Conservation (phyloP, 768 basidiomycete genomes). For the Termitomyces bulborhizus region DNA sequence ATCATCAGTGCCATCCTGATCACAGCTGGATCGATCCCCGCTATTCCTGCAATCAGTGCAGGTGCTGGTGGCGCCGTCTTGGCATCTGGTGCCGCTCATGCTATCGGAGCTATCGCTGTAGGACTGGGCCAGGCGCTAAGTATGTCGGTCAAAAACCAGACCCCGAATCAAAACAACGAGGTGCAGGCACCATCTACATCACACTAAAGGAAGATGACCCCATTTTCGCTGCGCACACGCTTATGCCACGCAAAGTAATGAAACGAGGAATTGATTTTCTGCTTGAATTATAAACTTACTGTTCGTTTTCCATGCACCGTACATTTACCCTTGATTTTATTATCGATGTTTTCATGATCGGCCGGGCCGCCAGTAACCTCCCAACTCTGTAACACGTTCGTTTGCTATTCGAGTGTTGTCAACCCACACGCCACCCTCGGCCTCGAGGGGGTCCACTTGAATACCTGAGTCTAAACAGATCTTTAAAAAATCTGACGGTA, state of each 20-base stretch:
- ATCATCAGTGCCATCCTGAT: constrained; percentile 73
- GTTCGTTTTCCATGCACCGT: constrained; percentile 5
- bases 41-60: constrained; percentile 62
- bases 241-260: not conserved
- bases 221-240: not conserved
- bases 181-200: constrained; percentile 13
- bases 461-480: constrained; percentile 45
- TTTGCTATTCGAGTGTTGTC: constrained; percentile 33
- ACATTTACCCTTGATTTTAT: not conserved
- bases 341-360: not conserved
- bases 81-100: constrained; percentile 69
- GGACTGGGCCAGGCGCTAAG: constrained; percentile 54
- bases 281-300: not conserved
- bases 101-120: constrained; percentile 73
- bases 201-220: not conserved
- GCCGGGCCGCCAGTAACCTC: constrained; percentile 24
- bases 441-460: constrained; percentile 26
- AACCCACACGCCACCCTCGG: constrained; percentile 40
- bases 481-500: constrained; percentile 49
- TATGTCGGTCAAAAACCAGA: constrained; percentile 25
- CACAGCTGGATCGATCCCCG: constrained; percentile 69
- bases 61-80: constrained; percentile 70
- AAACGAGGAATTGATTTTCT: not conserved
- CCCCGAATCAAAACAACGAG: constrained; percentile 12
- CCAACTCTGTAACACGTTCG: constrained; percentile 28